These are phyloP conservation scores for Cordyceps cicadae DNA, from an alignment of 2,329 filamentous ascomycete species.

Conservation along the genomic window DNA sequence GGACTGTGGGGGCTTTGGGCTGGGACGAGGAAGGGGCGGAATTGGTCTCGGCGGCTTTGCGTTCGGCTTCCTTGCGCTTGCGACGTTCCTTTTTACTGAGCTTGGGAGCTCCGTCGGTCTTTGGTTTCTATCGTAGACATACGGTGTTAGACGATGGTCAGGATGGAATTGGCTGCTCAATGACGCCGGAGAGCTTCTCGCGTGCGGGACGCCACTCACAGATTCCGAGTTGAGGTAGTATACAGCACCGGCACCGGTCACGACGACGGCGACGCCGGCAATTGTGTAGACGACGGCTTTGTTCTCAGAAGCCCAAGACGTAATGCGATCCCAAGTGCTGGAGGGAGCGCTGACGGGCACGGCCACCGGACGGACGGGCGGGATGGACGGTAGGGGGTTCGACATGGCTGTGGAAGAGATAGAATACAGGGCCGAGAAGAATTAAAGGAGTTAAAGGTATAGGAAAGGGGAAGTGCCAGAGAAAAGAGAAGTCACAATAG, in stretches of 20 bases:
- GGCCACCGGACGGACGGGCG: conserved; percentile 32
- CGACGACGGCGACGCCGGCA: conserved; percentile 85
- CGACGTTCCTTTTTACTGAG: conserved; percentile 83
- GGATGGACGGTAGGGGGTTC: conserved; percentile 40
- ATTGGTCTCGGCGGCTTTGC: conserved; percentile 42
- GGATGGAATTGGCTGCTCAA: neutral
- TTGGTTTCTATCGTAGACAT: conserved; percentile 32
- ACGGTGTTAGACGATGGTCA: conserved; percentile 11
- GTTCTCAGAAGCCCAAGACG: conserved; percentile 89
- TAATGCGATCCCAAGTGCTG: conserved; percentile 81
- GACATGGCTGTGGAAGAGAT: conserved; percentile 28
- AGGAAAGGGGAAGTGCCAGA: neutral
- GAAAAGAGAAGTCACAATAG: neutral
- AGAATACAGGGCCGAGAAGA: conserved; percentile 15
- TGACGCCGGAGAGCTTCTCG: conserved; percentile 15
- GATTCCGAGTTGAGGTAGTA: conserved; percentile 70
- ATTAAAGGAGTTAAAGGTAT: conserved; percentile 19
- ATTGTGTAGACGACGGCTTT: conserved; percentile 94
- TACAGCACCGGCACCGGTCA: conserved; percentile 82
- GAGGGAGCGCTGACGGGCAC: conserved; percentile 50
- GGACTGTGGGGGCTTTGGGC: conserved; percentile 43
- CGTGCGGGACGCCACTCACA: conserved; percentile 31
- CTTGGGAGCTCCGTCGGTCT: conserved; percentile 50
- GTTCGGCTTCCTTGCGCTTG: conserved; percentile 74
- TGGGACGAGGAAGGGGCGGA: conserved; percentile 31